Conservation (phyloP, 179 eudicot genomes). For the Pouteria campechiana region DNA sequence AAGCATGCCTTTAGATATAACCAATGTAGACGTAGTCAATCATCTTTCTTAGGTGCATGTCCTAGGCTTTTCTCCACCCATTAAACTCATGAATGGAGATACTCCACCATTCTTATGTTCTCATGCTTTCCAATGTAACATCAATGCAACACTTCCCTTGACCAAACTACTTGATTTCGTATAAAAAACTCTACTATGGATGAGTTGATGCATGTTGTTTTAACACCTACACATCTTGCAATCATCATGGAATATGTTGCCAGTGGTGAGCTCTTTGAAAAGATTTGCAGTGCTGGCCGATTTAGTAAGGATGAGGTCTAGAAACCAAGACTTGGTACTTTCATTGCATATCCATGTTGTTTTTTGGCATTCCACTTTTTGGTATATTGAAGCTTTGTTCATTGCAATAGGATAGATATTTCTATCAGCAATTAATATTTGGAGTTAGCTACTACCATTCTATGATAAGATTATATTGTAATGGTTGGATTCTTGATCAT, state of each 20-base stretch:
- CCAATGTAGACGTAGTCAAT: no score
- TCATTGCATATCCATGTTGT: background rate
- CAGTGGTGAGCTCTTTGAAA: constrained; percentile 35
- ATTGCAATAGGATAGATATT: constrained; percentile 40
- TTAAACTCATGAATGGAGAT: no score
- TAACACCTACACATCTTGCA: constrained; percentile 36
- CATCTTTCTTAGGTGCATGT: no score
- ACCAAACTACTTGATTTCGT: no score
- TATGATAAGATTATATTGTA: no score
- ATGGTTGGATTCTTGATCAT: no score
- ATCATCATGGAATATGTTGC: constrained; percentile 47
- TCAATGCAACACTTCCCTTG: no score
- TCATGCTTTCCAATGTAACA: no score
- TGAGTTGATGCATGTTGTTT: constrained; percentile 27
- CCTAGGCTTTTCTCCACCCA: no score
- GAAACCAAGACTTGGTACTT: background rate
- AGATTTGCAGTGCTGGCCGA: constrained; percentile 36
- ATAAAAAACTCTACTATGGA: no score
- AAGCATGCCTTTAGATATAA: no score
- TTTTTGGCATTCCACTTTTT: background rate
- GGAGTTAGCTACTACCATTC: constrained; percentile 35
- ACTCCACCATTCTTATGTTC: no score
- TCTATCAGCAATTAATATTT: constrained; percentile 38
- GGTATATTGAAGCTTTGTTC: background rate
- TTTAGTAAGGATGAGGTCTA: constrained; percentile 42